Conservation (phyloP, 768 basidiomycete species). For the Termitomyces heimii region DNA sequence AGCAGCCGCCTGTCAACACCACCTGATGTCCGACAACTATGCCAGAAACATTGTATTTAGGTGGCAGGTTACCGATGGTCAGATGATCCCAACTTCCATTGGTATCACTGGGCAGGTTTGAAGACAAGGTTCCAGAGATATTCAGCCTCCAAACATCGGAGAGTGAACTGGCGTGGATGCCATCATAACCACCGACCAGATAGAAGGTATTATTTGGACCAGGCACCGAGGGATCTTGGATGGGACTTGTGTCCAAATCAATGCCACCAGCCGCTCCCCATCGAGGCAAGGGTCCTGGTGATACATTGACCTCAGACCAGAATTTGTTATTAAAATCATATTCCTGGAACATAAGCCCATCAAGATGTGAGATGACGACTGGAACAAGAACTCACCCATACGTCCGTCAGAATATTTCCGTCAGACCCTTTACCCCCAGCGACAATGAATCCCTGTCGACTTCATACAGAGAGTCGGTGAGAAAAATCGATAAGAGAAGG, state of each 20-base stretch:
- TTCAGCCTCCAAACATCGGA: slow-evolving; percentile 69
- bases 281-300: slow-evolving; percentile 52
- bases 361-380: not conserved
- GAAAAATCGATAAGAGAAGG: slow-evolving; percentile 1
- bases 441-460: slow-evolving; percentile 70
- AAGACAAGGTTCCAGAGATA: slow-evolving; percentile 65
- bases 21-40: slow-evolving; percentile 49
- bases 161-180: slow-evolving; percentile 35
- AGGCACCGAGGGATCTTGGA: slow-evolving; percentile 36
- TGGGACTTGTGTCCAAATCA: slow-evolving; percentile 43
- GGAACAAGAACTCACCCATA: slow-evolving; percentile 52
- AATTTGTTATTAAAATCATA: slow-evolving; percentile 73
- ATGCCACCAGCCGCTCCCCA: slow-evolving; percentile 75
- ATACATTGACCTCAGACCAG: slow-evolving; percentile 58
- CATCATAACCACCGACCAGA: slow-evolving; percentile 65
- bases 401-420: slow-evolving; percentile 53
- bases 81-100: slow-evolving; percentile 57
- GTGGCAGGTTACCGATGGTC: slow-evolving; percentile 31
- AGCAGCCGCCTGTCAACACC: slow-evolving; percentile 60
- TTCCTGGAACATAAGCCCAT: slow-evolving; percentile 39
- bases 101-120: slow-evolving; percentile 50
- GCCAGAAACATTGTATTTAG: slow-evolving; percentile 47
- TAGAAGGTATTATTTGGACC: slow-evolving; percentile 71
- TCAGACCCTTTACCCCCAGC: slow-evolving; percentile 63
- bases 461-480: slow-evolving; percentile 23